Percentiles rank a stretch among this genome's conserved stretches.
Conservation (phyloP, 208 protist species). For the Trypanosoma theileri region DNA sequence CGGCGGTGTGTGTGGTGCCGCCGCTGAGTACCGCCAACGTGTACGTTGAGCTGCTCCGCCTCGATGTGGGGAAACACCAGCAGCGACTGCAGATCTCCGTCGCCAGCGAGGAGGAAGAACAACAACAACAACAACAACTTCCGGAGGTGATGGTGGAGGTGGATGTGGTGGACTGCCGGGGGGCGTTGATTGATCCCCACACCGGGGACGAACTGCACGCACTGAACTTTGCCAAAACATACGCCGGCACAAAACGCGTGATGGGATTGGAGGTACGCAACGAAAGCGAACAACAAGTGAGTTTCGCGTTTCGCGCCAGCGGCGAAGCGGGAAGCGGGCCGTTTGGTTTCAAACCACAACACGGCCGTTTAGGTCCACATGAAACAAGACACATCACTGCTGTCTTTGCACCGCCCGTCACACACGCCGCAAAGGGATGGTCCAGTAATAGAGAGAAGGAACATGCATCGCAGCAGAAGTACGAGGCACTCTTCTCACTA, state of each 20-base stretch:
- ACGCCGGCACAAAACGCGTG: constrained; percentile 50
- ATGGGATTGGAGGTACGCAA: constrained; percentile 68
- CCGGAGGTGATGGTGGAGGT: constrained; percentile 46
- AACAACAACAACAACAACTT: neutral
- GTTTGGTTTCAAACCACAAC: constrained; percentile 70
- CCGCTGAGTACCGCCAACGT: constrained; percentile 48
- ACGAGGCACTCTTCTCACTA: constrained; percentile 72
- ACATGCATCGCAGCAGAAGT: constrained; percentile 33
- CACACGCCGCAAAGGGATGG: constrained; percentile 63
- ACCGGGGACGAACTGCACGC: constrained; percentile 59
- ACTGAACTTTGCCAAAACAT: constrained; percentile 66
- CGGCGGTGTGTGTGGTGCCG: constrained; percentile 29
- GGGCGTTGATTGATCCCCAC: constrained; percentile 55
- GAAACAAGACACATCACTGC: constrained; percentile 46
- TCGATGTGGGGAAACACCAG: constrained; percentile 42
- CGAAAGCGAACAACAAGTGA: constrained; percentile 67
- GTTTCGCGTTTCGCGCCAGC: constrained; percentile 78
- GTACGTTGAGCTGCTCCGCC: constrained; percentile 53
- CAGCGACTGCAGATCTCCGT: constrained; percentile 49
- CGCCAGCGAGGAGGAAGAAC: constrained; percentile 36
- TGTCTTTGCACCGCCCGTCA: constrained; percentile 70
- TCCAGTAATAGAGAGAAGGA: constrained; percentile 23
- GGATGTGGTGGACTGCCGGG: constrained; percentile 78
- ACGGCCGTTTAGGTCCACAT: constrained; percentile 70
- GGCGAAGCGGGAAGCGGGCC: constrained; percentile 59